phyloP scores from a whole-genome alignment of 768 basidiomycete genomes.

The Rhodosporidiobolus sp. region DNA sequence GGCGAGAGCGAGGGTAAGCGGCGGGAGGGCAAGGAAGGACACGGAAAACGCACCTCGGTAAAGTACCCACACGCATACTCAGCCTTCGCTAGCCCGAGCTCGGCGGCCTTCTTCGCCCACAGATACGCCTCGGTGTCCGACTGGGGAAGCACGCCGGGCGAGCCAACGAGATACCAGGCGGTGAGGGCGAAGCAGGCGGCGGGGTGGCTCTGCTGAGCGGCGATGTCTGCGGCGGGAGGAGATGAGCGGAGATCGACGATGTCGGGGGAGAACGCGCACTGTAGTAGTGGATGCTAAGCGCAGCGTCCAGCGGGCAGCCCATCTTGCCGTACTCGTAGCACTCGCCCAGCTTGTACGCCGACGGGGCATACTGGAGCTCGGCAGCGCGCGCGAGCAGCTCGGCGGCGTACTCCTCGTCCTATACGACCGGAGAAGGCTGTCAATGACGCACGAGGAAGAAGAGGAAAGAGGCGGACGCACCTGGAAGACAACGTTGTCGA shows the following conservation, averaged over 20 bases:
- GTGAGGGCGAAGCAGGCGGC: constrained; percentile 98
- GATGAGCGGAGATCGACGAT: not conserved
- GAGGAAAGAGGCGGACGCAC: constrained; percentile 3
- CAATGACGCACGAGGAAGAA: not conserved
- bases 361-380: constrained; percentile 93
- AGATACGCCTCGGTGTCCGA: constrained; percentile 97
- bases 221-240: constrained; percentile 71
- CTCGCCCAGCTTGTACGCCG: constrained; percentile 90
- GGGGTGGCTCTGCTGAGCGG: constrained; percentile 92
- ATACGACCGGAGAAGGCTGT: not conserved
- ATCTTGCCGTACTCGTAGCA: constrained; percentile 99
- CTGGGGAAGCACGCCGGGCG: constrained; percentile 93
- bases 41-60: constrained; percentile 59
- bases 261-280: constrained; percentile 29
- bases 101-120: constrained; percentile 95
- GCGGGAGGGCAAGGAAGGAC: not conserved
- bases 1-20: not conserved
- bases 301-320: constrained; percentile 95
- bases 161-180: constrained; percentile 98
- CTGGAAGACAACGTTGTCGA: constrained; percentile 94
- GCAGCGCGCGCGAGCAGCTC: constrained; percentile 92
- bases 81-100: constrained; percentile 85
- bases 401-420: constrained; percentile 86
- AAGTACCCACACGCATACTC: constrained; percentile 99
- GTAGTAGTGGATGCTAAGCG: constrained; percentile 97